A percentile compares a stretch with the other conserved stretches of the same genome.
phyloP scores from a whole-genome alignment of 768 basidiomycete genomes.

The Phanerochaete sordida region DNA sequence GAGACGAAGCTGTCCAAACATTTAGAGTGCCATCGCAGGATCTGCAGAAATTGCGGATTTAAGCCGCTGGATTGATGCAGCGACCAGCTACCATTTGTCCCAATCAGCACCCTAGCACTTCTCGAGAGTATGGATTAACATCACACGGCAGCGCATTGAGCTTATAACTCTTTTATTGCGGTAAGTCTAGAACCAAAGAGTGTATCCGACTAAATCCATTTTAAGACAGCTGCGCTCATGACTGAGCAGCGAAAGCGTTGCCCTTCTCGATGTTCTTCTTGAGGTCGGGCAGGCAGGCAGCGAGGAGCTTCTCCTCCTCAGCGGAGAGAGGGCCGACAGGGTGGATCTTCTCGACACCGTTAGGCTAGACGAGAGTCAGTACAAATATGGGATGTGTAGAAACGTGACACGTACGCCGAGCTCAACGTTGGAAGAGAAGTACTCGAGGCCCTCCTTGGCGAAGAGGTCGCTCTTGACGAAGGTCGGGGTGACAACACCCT shows the following conservation, averaged over 20 bases:
- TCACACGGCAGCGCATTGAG: background rate
- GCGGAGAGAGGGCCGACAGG: slow-evolving; percentile 75
- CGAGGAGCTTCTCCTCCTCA: slow-evolving; percentile 83
- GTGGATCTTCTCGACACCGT: slow-evolving; percentile 93
- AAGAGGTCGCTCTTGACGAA: slow-evolving; percentile 89
- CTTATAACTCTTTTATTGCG: background rate
- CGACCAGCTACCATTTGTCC: too few relatives aligned
- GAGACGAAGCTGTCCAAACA: too few relatives aligned
- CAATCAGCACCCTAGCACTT: too few relatives aligned
- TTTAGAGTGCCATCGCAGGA: too few relatives aligned
- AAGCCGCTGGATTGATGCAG: too few relatives aligned
- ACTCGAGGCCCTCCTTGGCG: slow-evolving; percentile 82
- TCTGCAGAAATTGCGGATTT: too few relatives aligned
- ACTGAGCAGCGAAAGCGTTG: slow-evolving; percentile 58
- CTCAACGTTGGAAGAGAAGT: slow-evolving; percentile 93
- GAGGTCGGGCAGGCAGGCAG: slow-evolving; percentile 85
- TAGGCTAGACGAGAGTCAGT: slow-evolving; percentile 37
- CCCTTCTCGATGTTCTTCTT: slow-evolving; percentile 99
- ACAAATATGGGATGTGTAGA: background rate
- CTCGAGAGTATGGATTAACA: background rate
- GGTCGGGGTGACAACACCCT: slow-evolving; percentile 70
- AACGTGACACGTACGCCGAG: slow-evolving; percentile 74
- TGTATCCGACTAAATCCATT: background rate
- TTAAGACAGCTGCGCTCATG: background rate
- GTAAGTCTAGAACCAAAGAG: background rate